Evolutionary conservation across 106 monocot species (phyloP), one percentile per base, ranked within the genome.

Genomic region (Alisma plantagoaquatica): DNA sequence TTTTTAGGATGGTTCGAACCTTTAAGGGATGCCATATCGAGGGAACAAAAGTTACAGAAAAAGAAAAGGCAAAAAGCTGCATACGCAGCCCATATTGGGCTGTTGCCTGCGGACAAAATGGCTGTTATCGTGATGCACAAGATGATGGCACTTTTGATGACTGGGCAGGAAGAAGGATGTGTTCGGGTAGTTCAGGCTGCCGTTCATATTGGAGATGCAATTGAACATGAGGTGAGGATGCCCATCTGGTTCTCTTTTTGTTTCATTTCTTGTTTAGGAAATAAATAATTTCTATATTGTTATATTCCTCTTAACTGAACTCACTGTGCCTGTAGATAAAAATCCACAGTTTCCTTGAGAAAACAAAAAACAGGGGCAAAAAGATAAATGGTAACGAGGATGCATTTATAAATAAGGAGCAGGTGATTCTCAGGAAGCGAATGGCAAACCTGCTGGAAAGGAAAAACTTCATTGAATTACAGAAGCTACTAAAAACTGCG

Each of bases 1-100:
- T 79, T 79, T 49, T 65, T 92, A 32, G 82, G 92, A 3, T 92
- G 92, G 92, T 92, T 92, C 18, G 92, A 92, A 79, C 92, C 86
- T 24, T 33, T 92, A 57, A 70, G 71, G 6, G 82, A 82, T 42
- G 76, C 82, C 12, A 87, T 92, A 17, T 73, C 71, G 45, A 68
- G 46, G 54, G 92, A 92, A 55, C 75, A 79, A 69, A 60, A 32
- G 58, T 30, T 68, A 58, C 79, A 92, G 69, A 74, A 35, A 56
- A 51, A 17, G 10, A 86, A 73, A 62, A 63, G 41, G 49, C 73
- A 74, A 21, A 92, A 86, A 68, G 76, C 77, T 2, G 67, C 79
- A 0, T 72, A 83, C 27, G 86, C 82, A 1, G 15, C 11, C 1
- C 75, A 77, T 25, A 77, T 80, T 53, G 77, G 81, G 16, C 28